These are phyloP conservation scores for Talaromyces sp. DNA, from an alignment of 2,329 filamentous ascomycete genomes.

Conservation along the genomic window DNA sequence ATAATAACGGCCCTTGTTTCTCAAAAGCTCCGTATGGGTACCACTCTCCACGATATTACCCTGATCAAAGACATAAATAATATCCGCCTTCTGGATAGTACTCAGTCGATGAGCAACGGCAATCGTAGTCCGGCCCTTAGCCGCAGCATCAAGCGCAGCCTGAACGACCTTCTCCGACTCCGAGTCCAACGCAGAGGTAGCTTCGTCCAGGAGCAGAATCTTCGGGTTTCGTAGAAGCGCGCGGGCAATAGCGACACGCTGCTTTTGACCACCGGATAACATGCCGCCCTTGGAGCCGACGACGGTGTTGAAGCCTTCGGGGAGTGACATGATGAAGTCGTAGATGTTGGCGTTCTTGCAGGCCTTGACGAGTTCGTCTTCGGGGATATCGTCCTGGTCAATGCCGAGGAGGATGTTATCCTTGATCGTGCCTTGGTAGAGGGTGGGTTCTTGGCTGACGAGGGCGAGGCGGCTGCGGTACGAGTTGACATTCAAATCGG, in stretches of 20 bases:
- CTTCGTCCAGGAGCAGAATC: conserved; percentile 79
- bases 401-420: conserved; percentile 84
- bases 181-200: conserved; percentile 54
- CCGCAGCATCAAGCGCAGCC: conserved; percentile 73
- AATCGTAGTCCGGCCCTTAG: conserved; percentile 83
- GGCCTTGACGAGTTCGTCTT: conserved; percentile 66
- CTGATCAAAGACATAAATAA: conserved; percentile 95
- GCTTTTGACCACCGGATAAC: conserved; percentile 87
- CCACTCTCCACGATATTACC: conserved; percentile 82
- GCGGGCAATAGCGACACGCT: conserved; percentile 88
- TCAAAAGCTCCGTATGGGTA: conserved; percentile 70
- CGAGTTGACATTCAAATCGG: conserved; percentile 74
- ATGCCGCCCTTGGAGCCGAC: conserved; percentile 85
- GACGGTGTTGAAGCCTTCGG: conserved; percentile 61
- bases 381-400: conserved; percentile 63
- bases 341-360: conserved; percentile 91
- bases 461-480: conserved; percentile 82
- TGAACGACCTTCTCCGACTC: conserved; percentile 57
- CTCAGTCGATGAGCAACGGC: conserved; percentile 88
- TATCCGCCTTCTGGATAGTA: conserved; percentile 90
- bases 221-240: conserved; percentile 85
- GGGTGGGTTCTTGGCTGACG: conserved; percentile 88
- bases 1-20: conserved; percentile 66
- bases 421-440: conserved; percentile 87
- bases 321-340: conserved; percentile 84